Base-by-base conservation (phyloP, 73 alveolate species). In the Tetrahymena borealis region DNA sequence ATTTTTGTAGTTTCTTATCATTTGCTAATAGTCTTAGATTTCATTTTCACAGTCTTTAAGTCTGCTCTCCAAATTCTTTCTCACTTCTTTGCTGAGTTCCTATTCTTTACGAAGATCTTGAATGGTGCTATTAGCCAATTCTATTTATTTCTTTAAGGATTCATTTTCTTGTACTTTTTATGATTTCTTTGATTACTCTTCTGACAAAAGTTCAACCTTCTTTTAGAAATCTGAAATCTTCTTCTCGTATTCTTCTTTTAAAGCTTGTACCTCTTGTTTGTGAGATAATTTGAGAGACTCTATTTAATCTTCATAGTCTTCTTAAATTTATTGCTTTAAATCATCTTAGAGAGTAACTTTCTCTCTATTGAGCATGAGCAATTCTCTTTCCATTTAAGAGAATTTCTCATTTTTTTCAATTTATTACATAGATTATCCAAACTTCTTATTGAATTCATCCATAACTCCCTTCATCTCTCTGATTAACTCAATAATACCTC, bases 291-390 rank as follows among this genome's bases (percentile, higher is more conserved):
- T 79, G 20, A 79, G 35, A 32, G 78, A 91, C 43, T 93, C 95
- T 16, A 93, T 79, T 33, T 93, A 79, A 16, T 93, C 95, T 39
- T 93, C 95, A 79, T 79, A 93, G 24, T 78, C 12, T 32, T 93
- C 95, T 90, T 79, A 40, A 33, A 93, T 40, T 39, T 85, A 20
- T 28, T 36, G 36, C 91, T 91, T 79, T 33, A 93, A 39, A 24
- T 60, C 90, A 31, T 79, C 92, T 40, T 93, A 38, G 39, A 39
- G 91, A 78, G 78, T 91, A 39, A 79, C 78, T 41, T 79, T 38
- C 79, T 93, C 60, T 0, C 78, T 39, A 39, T 79, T 79, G 16
- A 93, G 40, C 31, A 39, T 79, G 24, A 93, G 28, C 18, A 93
- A 38, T 36, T 93, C 93, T 79, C 91, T 91, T 39, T 93, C 90